Percentiles rank a stretch among this genome's conserved stretches.
Conservation (phyloP, 2,329 filamentous ascomycete species). For the Exserohilum rostratum region DNA sequence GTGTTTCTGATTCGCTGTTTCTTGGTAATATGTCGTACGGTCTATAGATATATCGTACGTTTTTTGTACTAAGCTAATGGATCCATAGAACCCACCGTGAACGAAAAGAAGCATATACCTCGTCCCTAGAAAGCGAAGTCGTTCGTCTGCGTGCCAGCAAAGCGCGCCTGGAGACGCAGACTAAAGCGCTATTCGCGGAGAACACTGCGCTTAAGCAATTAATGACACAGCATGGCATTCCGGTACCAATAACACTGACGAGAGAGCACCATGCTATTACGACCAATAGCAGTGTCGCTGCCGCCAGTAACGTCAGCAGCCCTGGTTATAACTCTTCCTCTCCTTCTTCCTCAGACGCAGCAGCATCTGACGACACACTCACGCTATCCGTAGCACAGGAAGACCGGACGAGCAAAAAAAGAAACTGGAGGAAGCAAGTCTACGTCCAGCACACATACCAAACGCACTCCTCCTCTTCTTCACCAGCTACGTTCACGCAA, state of each 20-base stretch:
- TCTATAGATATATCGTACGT: too few relatives aligned
- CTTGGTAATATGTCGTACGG: too few relatives aligned
- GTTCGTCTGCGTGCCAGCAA: constrained; percentile 41
- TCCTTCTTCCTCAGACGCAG: neutral
- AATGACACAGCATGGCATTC: constrained; percentile 27
- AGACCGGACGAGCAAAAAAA: neutral
- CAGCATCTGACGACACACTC: neutral
- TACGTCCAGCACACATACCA: neutral
- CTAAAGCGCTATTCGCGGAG: constrained; percentile 29
- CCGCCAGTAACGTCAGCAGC: too few relatives aligned
- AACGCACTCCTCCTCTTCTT: neutral
- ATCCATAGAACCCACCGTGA: constrained; percentile 15
- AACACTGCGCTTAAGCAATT: constrained; percentile 27
- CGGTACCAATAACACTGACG: neutral
- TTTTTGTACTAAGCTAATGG: neutral
- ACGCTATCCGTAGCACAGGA: neutral
- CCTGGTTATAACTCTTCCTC: neutral
- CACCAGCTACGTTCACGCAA: too few relatives aligned
- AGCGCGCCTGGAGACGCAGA: constrained; percentile 35
- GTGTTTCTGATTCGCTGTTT: too few relatives aligned
- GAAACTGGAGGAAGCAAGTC: constrained; percentile 7
- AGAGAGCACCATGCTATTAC: too few relatives aligned
- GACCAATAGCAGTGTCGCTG: neutral
- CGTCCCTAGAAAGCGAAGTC: constrained; percentile 36
- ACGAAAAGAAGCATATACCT: constrained; percentile 44